Conservation (phyloP, 306 rosid genomes). For the Cicer bijugum region DNA sequence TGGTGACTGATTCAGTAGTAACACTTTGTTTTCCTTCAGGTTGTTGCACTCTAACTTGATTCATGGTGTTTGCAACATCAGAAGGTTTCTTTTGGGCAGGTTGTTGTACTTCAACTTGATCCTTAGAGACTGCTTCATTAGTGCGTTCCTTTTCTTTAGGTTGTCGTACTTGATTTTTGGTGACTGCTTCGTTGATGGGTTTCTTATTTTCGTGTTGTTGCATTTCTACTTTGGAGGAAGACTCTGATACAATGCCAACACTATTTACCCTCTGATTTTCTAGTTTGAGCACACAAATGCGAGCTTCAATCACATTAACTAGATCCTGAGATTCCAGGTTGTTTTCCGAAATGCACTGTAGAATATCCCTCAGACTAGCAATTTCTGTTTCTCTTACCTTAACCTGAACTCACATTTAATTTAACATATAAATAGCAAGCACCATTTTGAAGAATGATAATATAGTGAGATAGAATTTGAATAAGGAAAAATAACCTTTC, state of each 20-base stretch:
- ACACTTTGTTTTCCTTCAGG: neutral
- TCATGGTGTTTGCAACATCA: neutral
- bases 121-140: neutral
- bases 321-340: conserved; percentile 48
- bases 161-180: neutral
- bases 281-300: conserved; percentile 46
- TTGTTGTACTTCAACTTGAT: neutral
- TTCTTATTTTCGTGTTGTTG: neutral
- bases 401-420: conserved; percentile 48
- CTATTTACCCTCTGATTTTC: conserved; percentile 31
- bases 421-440: conserved; percentile 14
- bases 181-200: neutral
- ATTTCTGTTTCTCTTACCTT: conserved; percentile 48
- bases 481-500: conserved; percentile 44
- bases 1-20: neutral
- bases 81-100: neutral
- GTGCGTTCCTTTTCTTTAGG: neutral
- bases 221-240: conserved; percentile 4
- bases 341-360: conserved; percentile 55
- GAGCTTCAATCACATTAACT: conserved; percentile 38
- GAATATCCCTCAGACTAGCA: conserved; percentile 42
- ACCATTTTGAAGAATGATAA: conserved; percentile 21
- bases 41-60: conserved; percentile 11
- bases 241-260: neutral
- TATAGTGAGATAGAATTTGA: neutral